phyloP scores from a whole-genome alignment of 306 rosid genomes.

The Dalbergia oliveri region DNA sequence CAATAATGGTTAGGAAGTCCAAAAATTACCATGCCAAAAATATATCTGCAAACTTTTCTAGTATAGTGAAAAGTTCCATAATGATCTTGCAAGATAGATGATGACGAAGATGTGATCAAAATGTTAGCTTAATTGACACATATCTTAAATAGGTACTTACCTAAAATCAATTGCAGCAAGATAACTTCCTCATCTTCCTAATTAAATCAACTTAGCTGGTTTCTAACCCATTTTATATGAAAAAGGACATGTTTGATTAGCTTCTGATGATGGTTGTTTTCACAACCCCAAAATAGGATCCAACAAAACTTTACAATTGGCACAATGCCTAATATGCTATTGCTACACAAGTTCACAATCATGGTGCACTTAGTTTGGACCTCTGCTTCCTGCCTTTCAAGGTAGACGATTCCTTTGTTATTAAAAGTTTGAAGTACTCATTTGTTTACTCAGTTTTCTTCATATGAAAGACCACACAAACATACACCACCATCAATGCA shows the following conservation, averaged over 20 bases:
- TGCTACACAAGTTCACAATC: conserved; percentile 15
- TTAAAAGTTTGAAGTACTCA: background rate
- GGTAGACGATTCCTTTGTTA: conserved; percentile 7
- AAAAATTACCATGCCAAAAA: conserved; percentile 71
- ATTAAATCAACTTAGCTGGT: background rate
- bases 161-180: conserved; percentile 17
- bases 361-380: background rate
- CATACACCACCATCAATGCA: too few species aligned
- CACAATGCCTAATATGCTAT: too few species aligned
- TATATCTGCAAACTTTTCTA: conserved; percentile 74
- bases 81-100: conserved; percentile 71
- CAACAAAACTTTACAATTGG: background rate
- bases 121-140: background rate
- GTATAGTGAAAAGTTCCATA: conserved; percentile 71
- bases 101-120: background rate
- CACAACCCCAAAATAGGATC: background rate
- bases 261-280: background rate
- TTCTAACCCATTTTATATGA: too few species aligned
- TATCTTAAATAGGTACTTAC: background rate
- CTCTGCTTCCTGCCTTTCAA: conserved; percentile 41
- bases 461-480: too few species aligned
- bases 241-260: background rate
- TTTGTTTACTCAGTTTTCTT: too few species aligned
- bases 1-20: background rate
- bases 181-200: background rate